Evolutionary conservation across 345 rosid genomes (phyloP).

Genomic region (Corchorus olitorius): DNA sequence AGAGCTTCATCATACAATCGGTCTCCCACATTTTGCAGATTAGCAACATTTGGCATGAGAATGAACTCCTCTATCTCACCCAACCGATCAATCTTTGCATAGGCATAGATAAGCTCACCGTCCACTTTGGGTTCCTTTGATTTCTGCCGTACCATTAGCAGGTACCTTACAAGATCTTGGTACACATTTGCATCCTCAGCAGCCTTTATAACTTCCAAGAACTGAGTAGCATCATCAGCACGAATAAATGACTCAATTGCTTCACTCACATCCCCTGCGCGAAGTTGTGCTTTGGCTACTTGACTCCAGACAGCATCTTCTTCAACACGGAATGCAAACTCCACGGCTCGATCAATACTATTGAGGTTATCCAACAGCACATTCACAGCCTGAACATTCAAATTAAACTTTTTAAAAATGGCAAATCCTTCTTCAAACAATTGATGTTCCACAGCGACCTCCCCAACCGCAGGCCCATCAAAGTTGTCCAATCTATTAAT

Average conservation of each 20-base stretch:
- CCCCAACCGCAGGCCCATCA: slow-evolving; percentile 98
- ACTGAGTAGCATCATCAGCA: slow-evolving; percentile 82
- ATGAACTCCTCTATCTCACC: slow-evolving; percentile 89
- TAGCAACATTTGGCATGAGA: slow-evolving; percentile 98
- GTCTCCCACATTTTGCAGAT: slow-evolving; percentile 89
- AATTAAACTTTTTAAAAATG: slow-evolving; percentile 79
- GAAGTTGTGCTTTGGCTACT: slow-evolving; percentile 88
- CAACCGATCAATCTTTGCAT: slow-evolving; percentile 87
- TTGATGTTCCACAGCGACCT: slow-evolving; percentile 88
- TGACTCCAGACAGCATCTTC: slow-evolving; percentile 97
- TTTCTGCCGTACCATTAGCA: slow-evolving; percentile 94
- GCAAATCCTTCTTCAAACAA: slow-evolving; percentile 82
- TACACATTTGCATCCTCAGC: slow-evolving; percentile 74
- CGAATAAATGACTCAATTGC: slow-evolving; percentile 94
- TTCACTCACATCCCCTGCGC: slow-evolving; percentile 90
- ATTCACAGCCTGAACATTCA: slow-evolving; percentile 70
- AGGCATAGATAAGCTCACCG: slow-evolving; percentile 87
- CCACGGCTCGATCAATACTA: slow-evolving; percentile 84
- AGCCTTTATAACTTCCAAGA: slow-evolving; percentile 71
- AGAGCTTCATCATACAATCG: slow-evolving; percentile 80
- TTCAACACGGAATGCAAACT: slow-evolving; percentile 95
- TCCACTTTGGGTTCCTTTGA: slow-evolving; percentile 91
- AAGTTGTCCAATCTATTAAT: slow-evolving; percentile 90
- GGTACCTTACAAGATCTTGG: slow-evolving; percentile 91
- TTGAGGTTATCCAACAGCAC: slow-evolving; percentile 63